phyloP scores from a whole-genome alignment of 1,284 basidiomycete species.

The Tylopilus sp. region DNA sequence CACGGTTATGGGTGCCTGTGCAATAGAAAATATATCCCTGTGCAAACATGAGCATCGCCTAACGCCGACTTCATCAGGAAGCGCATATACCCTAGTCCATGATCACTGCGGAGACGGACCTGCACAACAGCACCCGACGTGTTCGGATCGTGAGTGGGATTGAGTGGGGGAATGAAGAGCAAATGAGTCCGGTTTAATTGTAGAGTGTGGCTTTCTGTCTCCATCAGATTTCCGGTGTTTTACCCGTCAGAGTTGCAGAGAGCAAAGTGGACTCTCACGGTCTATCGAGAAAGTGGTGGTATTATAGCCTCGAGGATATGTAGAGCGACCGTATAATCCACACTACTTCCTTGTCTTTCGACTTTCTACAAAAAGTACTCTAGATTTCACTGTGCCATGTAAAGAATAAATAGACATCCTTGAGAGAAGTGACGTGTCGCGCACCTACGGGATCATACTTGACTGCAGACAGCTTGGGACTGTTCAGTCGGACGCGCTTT shows the following conservation, averaged over 20 bases:
- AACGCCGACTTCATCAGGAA: not conserved
- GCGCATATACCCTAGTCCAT: constrained; percentile 34
- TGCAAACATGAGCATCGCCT: not conserved
- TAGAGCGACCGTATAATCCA: not conserved
- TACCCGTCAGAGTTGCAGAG: not conserved
- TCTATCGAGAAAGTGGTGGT: not conserved
- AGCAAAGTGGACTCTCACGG: constrained; percentile 19
- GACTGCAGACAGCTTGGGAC: constrained; percentile 81
- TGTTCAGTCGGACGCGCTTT: constrained; percentile 71
- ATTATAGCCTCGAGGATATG: not conserved
- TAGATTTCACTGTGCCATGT: constrained; percentile 66
- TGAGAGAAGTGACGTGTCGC: constrained; percentile 34
- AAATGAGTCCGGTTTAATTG: constrained; percentile 36
- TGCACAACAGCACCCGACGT: constrained; percentile 37
- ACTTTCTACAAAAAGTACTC: constrained; percentile 85
- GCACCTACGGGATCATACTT: constrained; percentile 91
- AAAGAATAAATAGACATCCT: constrained; percentile 9
- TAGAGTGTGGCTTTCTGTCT: constrained; percentile 22
- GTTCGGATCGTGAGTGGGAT: constrained; percentile 1
- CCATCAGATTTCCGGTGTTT: not conserved
- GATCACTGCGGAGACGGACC: constrained; percentile 29
- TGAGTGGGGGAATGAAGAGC: constrained; percentile 33
- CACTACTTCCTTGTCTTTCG: constrained; percentile 71
- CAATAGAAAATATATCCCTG: constrained; percentile 20
- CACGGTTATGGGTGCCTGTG: constrained; percentile 33